Evolutionary conservation across 2,329 filamentous ascomycete species (phyloP), one percentile per base, ranked within the genome.

Genomic region (Microdochium paspali): DNA sequence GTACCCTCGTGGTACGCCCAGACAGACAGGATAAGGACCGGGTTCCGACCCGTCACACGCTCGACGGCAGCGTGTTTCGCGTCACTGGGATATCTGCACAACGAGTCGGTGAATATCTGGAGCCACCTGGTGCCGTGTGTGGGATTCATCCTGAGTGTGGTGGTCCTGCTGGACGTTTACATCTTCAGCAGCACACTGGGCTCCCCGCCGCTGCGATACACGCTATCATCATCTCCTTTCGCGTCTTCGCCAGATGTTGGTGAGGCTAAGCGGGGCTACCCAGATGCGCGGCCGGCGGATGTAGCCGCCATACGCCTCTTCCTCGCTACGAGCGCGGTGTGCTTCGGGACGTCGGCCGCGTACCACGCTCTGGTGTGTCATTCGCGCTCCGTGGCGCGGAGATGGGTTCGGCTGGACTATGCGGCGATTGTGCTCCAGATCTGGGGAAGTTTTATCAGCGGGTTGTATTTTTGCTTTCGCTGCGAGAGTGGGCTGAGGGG

Each of bases 91-190:
- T 68, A 70, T 54, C 50, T 67, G 12, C 69, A 72, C 56, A 72
- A 72, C 50, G 69, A 72, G 54, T 60, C 64, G 0, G 51, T 63
- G 53, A 72, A 71, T 50, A 70, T 72, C 44, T 69, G 63, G 51
- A 65, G 68, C 15, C 68, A 72, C 53, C 60, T 76, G 4, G 51
- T 76, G 2, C 72, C 73, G 0, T 68, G 63, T 10, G 35, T 71
- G 2, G 20, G 61, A 21, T 63, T 64, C 45, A 46, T 66, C n/a
- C 32, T 65, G 6, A 57, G 58, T 21, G 60, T 67, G 49, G 51
- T 49, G 6, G 46, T 55, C 2, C 56, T 66, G 10, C 50, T 56
- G 4, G 50, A 56, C 35, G 51, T 49, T 44, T 5, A 44, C 15
- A 35, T 60, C 64, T 44, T 58, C 66, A 28, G 23, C 45, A 2